These are phyloP conservation scores for Mrakia gelida DNA, from an alignment of 768 basidiomycete genomes.

Conservation along the genomic window DNA sequence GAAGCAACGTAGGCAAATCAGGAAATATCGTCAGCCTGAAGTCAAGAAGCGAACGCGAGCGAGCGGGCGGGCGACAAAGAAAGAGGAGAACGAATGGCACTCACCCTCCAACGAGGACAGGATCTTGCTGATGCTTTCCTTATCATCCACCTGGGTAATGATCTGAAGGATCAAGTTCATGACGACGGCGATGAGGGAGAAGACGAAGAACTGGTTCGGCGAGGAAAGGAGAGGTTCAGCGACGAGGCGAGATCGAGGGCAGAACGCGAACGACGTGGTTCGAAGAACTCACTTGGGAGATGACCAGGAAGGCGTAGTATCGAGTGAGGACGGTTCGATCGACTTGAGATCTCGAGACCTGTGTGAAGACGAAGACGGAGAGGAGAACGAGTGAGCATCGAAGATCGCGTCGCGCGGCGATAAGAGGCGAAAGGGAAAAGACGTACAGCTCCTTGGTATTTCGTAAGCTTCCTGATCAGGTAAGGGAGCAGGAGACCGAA, in stretches of 20 bases:
- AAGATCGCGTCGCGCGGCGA: neutral
- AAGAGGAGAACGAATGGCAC: neutral
- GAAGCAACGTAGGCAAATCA: neutral
- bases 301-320: conserved; percentile 89
- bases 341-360: conserved; percentile 67
- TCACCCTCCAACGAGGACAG: neutral
- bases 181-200: conserved; percentile 74
- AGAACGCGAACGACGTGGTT: neutral
- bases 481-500: conserved; percentile 89
- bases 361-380: conserved; percentile 29
- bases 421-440: neutral
- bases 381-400: neutral
- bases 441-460: conserved; percentile 59
- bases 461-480: conserved; percentile 76
- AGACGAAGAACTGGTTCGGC: conserved; percentile 61
- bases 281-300: conserved; percentile 58
- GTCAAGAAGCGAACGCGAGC: too few species aligned
- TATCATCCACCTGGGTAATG: conserved; percentile 16
- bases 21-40: neutral
- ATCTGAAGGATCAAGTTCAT: conserved; percentile 21
- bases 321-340: conserved; percentile 88
- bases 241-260: neutral
- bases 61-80: neutral
- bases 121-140: conserved; percentile 13
- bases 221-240: neutral